A percentile compares a stretch with the other conserved stretches of the same genome.
These are phyloP conservation scores for Cornus suecica DNA, from an alignment of 148 eudicot genomes.

Conservation along the genomic window DNA sequence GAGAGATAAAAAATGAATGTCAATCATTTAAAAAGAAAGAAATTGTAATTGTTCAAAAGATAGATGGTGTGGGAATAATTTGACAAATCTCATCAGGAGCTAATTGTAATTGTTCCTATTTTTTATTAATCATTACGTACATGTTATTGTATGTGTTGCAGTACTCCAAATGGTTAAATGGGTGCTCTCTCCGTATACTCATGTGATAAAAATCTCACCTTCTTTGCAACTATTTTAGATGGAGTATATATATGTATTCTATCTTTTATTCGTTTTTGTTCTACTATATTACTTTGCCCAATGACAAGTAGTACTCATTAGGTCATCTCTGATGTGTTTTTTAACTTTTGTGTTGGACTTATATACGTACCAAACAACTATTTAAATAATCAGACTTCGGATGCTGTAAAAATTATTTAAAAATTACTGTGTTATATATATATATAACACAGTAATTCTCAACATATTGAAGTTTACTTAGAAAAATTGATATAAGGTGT, in stretches of 20 bases:
- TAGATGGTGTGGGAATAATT: no score
- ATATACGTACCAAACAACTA: neutral
- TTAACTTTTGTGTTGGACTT: conserved; percentile 17
- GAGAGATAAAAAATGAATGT: no score
- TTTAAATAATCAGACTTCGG: neutral
- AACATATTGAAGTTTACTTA: no score
- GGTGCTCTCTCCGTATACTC: neutral
- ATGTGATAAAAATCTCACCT: neutral
- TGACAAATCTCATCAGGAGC: no score
- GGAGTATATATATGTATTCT: neutral
- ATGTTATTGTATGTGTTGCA: neutral
- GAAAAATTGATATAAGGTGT: no score
- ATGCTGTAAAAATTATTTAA: no score
- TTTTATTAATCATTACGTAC: no score
- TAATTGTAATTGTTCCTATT: no score
- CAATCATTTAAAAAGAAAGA: no score
- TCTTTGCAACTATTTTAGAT: neutral
- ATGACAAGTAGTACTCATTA: conserved; percentile 17
- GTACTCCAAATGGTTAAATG: neutral
- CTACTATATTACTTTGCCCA: conserved; percentile 12
- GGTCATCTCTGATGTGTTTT: conserved; percentile 9
- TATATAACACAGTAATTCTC: no score
- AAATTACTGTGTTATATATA: no score
- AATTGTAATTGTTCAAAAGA: no score
- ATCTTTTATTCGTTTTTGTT: neutral